Conservation (phyloP, 305 asterid species). For the Fraxinus ornus region DNA sequence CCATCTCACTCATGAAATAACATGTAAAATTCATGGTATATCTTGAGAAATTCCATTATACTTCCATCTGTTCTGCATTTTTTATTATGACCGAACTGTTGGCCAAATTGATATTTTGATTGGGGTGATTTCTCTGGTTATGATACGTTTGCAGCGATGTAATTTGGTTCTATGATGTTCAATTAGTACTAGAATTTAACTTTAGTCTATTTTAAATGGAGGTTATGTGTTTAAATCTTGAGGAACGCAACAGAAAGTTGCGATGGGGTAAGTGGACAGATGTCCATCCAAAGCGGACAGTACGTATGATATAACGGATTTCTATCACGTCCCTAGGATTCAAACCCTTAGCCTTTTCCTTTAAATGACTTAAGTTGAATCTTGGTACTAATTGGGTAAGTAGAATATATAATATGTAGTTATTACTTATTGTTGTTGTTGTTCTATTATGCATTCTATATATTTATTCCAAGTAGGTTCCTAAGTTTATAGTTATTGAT, state of each 20-base stretch:
- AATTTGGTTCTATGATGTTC: background rate
- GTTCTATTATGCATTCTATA: background rate
- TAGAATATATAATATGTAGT: background rate
- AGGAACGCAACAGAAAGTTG: no score
- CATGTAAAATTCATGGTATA: background rate
- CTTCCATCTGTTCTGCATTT: background rate
- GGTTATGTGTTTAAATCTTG: no score
- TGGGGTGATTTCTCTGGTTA: background rate
- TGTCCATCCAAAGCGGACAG: no score
- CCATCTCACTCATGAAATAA: background rate
- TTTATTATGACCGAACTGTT: background rate
- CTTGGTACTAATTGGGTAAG: no score
- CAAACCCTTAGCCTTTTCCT: no score
- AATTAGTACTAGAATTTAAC: no score
- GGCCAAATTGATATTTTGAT: background rate
- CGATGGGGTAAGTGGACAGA: no score
- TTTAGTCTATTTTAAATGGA: no score
- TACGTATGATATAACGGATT: no score
- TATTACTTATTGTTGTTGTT: background rate
- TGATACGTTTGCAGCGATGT: background rate
- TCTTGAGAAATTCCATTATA: background rate
- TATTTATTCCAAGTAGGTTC: background rate
- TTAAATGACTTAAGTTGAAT: no score
- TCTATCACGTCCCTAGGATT: no score
- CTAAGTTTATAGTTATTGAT: slow-evolving; percentile 13